Evolutionary conservation across 2,329 filamentous ascomycete species (phyloP).

Genomic region (Fusarium torulosum): DNA sequence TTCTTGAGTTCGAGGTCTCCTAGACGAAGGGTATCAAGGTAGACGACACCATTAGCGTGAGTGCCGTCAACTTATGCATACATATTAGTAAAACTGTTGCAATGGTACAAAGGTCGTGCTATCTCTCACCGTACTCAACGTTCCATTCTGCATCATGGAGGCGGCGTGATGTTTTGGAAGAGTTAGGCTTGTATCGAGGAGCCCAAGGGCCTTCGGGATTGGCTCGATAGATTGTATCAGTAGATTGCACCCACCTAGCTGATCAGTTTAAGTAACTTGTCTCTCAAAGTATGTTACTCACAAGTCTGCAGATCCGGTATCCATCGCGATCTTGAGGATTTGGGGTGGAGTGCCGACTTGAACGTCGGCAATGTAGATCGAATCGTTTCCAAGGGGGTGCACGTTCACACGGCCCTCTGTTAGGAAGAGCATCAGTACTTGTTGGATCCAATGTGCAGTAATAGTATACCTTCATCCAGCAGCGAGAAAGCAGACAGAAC

Average conservation of each 20-base stretch:
- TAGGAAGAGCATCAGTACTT: constrained; percentile 28
- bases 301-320: constrained; percentile 69
- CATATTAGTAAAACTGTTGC: not conserved
- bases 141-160: constrained; percentile 62
- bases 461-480: constrained; percentile 47
- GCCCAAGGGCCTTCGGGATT: constrained; percentile 54
- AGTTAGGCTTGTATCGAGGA: constrained; percentile 58
- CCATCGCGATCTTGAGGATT: constrained; percentile 61
- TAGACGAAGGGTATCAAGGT: constrained; percentile 63
- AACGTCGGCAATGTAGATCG: constrained; percentile 59
- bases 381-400: constrained; percentile 56
- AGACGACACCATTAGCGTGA: constrained; percentile 62
- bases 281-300: constrained; percentile 62
- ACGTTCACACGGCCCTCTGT: constrained; percentile 53
- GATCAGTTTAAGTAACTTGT: constrained; percentile 11
- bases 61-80: constrained; percentile 58
- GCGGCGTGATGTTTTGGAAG: constrained; percentile 58
- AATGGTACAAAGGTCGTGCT: not conserved
- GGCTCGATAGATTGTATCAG: constrained; percentile 58
- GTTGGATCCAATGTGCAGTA: too few species aligned
- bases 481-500: constrained; percentile 46
- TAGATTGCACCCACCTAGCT: constrained; percentile 66
- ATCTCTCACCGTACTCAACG: constrained; percentile 61
- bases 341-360: constrained; percentile 63
- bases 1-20: constrained; percentile 59